These are phyloP conservation scores for Nyssa sinensis DNA, from an alignment of 148 eudicot genomes.

Conservation along the genomic window DNA sequence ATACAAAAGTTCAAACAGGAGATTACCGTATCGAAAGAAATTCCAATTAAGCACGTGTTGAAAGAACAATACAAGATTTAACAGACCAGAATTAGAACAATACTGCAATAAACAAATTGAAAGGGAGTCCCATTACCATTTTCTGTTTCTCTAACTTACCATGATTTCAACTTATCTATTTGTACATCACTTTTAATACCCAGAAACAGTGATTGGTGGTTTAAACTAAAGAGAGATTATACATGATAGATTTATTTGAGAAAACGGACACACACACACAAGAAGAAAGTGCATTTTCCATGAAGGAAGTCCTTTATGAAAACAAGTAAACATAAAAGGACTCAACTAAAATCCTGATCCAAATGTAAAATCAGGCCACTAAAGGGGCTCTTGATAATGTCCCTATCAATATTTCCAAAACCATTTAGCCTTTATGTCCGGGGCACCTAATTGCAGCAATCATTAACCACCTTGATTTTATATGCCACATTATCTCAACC, in stretches of 20 bases:
- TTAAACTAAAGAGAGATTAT: not conserved
- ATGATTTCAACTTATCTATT: not conserved
- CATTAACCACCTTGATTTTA: not conserved
- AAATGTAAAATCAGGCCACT: not conserved
- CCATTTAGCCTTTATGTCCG: not conserved
- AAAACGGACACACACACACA: no score
- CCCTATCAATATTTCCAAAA: not conserved
- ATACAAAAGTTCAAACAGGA: not conserved
- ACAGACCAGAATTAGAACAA: not conserved
- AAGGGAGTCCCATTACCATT: not conserved
- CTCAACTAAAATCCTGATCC: not conserved
- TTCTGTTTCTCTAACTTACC: not conserved
- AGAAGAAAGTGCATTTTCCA: no score
- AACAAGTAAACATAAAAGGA: not conserved
- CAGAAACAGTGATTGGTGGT: not conserved
- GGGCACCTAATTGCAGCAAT: not conserved
- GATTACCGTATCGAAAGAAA: not conserved
- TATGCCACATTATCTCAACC: not conserved
- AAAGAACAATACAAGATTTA: not conserved
- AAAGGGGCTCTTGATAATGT: not conserved
- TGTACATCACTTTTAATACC: not conserved
- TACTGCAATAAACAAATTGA: not conserved
- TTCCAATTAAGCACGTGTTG: not conserved
- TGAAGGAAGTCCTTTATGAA: not conserved
- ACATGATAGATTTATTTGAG: not conserved